Conservation (phyloP, 2,329 filamentous ascomycete species). For the Salinomyces thailandicus region DNA sequence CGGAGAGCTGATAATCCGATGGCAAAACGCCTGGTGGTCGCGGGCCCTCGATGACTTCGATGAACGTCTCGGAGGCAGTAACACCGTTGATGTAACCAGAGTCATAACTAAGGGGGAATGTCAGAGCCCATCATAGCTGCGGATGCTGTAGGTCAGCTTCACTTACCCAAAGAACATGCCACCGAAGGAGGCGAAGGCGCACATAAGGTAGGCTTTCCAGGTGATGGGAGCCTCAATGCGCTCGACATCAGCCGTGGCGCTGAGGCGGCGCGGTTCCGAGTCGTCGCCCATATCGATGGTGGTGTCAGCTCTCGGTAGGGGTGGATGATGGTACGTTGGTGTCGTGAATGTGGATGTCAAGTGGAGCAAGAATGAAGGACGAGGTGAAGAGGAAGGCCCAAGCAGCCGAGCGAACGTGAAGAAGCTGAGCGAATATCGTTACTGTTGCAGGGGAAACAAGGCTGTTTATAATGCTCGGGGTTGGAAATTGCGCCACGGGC, state of each 20-base stretch:
- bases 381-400: neutral
- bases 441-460: neutral
- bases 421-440: neutral
- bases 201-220: conserved; percentile 29
- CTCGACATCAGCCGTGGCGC: conserved; percentile 39
- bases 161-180: conserved; percentile 67
- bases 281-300: conserved; percentile 8
- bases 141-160: too few relatives aligned
- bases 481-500: neutral
- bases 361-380: neutral
- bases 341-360: conserved; percentile 38
- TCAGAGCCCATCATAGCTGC: too few relatives aligned
- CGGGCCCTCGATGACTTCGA: conserved; percentile 39
- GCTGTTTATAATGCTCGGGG: neutral
- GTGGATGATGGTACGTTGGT: conserved; percentile 40
- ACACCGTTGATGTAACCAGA: conserved; percentile 59
- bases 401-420: neutral
- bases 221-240: conserved; percentile 45
- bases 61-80: conserved; percentile 39
- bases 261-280: conserved; percentile 14
- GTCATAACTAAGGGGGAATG: conserved; percentile 56
- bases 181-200: conserved; percentile 34
- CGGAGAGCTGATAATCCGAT: conserved; percentile 21
- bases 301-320: conserved; percentile 24
- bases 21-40: neutral